These are phyloP conservation scores for Cutaneotrichosporon cutaneum DNA, from an alignment of 1,284 basidiomycete species.

Conservation along the genomic window DNA sequence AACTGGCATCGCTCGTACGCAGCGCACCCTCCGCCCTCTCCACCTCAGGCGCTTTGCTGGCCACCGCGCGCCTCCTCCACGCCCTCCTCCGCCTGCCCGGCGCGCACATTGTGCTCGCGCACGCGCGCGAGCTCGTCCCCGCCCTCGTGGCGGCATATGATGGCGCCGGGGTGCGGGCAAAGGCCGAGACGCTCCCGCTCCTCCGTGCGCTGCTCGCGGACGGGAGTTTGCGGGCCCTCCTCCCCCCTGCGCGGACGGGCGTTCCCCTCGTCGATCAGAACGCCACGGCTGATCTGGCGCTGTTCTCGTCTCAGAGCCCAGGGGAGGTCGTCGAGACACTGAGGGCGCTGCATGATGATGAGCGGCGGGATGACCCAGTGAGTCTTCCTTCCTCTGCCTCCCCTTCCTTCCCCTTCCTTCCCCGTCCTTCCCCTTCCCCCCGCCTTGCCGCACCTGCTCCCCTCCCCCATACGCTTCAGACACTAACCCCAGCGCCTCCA, in stretches of 20 bases:
- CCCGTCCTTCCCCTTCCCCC: background rate
- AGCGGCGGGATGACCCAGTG: conserved; percentile 27
- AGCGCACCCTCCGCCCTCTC: background rate
- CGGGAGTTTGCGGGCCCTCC: conserved; percentile 24
- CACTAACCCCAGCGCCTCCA: conserved; percentile 32
- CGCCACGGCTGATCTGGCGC: conserved; percentile 24
- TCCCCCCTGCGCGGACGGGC: conserved; percentile 15
- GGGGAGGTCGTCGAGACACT: conserved; percentile 15
- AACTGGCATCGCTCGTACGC: background rate
- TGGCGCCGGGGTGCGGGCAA: conserved; percentile 14
- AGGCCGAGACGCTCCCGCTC: conserved; percentile 32
- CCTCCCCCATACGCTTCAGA: background rate
- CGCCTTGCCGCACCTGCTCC: background rate
- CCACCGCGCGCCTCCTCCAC: conserved; percentile 18
- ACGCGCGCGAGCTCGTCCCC: conserved; percentile 23
- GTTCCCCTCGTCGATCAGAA: conserved; percentile 21
- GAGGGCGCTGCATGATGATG: conserved; percentile 25
- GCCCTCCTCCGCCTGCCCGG: conserved; percentile 14
- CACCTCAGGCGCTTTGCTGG: background rate
- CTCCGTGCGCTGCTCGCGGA: conserved; percentile 28
- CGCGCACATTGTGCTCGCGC: conserved; percentile 8
- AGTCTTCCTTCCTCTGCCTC: background rate
- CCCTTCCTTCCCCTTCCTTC: background rate
- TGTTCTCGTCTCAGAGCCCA: conserved; percentile 15
- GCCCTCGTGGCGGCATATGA: conserved; percentile 30